phyloP scores from a whole-genome alignment of 352 stramenopile species.

The Paralagenidium karlingii region DNA sequence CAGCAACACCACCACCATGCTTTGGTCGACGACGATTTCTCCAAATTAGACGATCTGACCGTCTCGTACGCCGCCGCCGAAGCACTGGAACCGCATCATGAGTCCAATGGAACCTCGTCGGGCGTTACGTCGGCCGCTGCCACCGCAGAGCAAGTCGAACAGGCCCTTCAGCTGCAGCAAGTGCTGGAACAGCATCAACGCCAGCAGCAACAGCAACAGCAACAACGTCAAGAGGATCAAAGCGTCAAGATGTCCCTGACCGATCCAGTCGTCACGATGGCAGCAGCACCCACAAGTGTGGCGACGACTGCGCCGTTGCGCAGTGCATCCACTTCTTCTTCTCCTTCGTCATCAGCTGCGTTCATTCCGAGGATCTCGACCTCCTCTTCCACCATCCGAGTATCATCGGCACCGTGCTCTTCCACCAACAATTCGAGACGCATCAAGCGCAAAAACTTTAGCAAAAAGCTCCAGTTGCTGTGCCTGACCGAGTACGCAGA shows the following conservation, averaged over 20 bases:
- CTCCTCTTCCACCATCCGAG: no score
- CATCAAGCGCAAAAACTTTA: slow-evolving; percentile 59
- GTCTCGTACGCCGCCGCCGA: slow-evolving; percentile 16
- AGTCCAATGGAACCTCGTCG: not conserved
- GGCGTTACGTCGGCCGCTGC: no score
- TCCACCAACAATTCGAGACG: no score
- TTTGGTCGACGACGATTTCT: slow-evolving; percentile 25
- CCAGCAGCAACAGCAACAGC: slow-evolving; percentile 5
- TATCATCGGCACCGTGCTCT: no score
- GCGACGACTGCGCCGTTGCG: slow-evolving; percentile 1
- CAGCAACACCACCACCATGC: no score
- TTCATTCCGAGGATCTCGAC: no score
- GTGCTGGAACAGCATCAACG: not conserved
- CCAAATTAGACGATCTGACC: slow-evolving; percentile 23
- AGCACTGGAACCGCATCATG: slow-evolving; percentile 1
- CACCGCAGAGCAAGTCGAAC: no score
- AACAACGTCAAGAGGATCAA: slow-evolving; percentile 5
- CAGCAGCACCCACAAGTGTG: not conserved
- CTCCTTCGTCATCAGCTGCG: no score
- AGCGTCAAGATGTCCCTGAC: no score
- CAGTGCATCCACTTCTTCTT: no score
- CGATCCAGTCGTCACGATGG: no score
- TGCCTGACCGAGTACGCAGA: slow-evolving; percentile 44
- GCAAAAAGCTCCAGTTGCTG: slow-evolving; percentile 46
- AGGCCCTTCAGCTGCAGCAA: no score